phyloP scores from a whole-genome alignment of 2,329 filamentous ascomycete species.

The Penicillium concentricum region DNA sequence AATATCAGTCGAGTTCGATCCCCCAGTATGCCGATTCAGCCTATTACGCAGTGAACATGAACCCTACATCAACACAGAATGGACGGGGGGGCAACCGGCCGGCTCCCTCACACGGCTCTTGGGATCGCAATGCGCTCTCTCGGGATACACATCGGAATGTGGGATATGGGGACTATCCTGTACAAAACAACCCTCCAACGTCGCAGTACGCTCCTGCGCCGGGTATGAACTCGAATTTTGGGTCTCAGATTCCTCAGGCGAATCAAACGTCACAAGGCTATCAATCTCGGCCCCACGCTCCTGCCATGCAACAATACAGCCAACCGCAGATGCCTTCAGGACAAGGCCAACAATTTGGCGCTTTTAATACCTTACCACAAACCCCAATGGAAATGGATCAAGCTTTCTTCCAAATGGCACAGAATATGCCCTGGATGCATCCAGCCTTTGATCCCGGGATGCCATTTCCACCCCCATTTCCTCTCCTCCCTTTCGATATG shows the following conservation, averaged over 20 bases:
- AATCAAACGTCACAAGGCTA: not conserved
- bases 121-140: not conserved
- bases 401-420: conserved; percentile 4
- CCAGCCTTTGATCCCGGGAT: not conserved
- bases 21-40: conserved; percentile 4
- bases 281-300: not conserved
- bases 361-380: conserved; percentile 9
- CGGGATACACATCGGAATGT: not conserved
- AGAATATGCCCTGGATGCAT: conserved; percentile 1
- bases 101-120: not conserved
- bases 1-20: not conserved
- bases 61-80: not conserved
- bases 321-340: not conserved
- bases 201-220: not conserved
- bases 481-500: conserved; percentile 11
- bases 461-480: conserved; percentile 1
- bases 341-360: conserved; percentile 1
- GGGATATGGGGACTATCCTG: not conserved
- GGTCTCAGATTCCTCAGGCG: not conserved
- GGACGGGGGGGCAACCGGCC: not conserved
- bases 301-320: not conserved
- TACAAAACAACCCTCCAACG: not conserved
- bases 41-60: conserved; percentile 5
- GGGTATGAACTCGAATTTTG: not conserved
- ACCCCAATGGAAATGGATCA: conserved; percentile 4